Evolutionary conservation across 2,329 filamentous ascomycete genomes (phyloP).

Genomic region (Triangularia setosa): DNA sequence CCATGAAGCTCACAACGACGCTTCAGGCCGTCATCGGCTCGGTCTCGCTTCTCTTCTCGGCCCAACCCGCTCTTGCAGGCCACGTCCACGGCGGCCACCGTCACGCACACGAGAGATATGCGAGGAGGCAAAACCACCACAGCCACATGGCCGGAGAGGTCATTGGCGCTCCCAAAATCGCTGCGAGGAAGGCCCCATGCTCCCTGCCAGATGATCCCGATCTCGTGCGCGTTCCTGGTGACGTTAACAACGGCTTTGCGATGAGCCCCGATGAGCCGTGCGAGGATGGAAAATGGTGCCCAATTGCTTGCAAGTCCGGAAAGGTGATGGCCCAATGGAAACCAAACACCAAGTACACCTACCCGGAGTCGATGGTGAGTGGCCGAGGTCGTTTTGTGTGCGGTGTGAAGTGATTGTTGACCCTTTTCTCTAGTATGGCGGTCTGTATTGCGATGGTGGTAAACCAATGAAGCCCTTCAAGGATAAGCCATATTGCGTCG

Average conservation of each 20-base stretch:
- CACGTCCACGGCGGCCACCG: constrained; percentile 42
- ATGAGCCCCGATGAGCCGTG: constrained; percentile 73
- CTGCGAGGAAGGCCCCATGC: constrained; percentile 58
- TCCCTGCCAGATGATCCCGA: constrained; percentile 63
- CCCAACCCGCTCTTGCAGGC: constrained; percentile 36
- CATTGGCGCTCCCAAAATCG: constrained; percentile 19
- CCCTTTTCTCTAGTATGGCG: constrained; percentile 58
- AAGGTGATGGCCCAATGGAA: constrained; percentile 80
- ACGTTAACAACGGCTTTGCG: constrained; percentile 70
- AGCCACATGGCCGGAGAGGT: constrained; percentile 17
- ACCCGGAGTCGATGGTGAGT: constrained; percentile 69
- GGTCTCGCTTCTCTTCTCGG: constrained; percentile 45
- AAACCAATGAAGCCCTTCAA: constrained; percentile 66
- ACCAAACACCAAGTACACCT: constrained; percentile 62
- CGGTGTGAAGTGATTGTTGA: constrained; percentile 12
- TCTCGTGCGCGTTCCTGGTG: constrained; percentile 64
- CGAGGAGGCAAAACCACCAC: constrained; percentile 24
- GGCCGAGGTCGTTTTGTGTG: not conserved
- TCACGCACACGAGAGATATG: constrained; percentile 34
- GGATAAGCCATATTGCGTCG: constrained; percentile 63
- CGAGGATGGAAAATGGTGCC: constrained; percentile 65
- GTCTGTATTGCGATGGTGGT: constrained; percentile 68
- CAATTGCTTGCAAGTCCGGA: constrained; percentile 71
- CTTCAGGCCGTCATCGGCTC: constrained; percentile 48
- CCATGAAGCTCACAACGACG: constrained; percentile 52